Evolutionary conservation across 768 basidiomycete species (phyloP).

Genomic region (Suillus fuscotomentosus): DNA sequence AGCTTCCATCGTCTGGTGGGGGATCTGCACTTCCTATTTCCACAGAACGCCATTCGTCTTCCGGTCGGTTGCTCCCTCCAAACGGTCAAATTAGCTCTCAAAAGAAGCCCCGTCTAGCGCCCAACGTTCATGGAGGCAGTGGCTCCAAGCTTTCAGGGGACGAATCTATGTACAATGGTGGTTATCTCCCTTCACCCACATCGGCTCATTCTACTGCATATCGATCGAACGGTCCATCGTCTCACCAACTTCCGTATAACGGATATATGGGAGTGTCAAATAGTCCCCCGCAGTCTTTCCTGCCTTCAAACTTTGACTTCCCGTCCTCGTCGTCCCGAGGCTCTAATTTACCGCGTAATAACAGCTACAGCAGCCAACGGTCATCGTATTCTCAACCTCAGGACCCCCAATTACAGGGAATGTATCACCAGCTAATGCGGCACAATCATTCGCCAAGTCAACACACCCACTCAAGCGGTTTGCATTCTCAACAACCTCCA

Average conservation of each 20-base stretch:
- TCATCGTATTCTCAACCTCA: conserved; percentile 27
- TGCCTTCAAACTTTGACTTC: conserved; percentile 28
- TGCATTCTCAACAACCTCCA: conserved; percentile 25
- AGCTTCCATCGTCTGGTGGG: conserved; percentile 17
- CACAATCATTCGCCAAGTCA: conserved; percentile 24
- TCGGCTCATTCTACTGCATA: conserved; percentile 26
- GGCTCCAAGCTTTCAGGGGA: conserved; percentile 25
- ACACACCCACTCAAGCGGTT: conserved; percentile 8
- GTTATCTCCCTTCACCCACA: conserved; percentile 32
- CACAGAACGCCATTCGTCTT: conserved; percentile 31
- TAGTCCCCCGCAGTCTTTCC: conserved; percentile 23
- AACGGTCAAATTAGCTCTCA: conserved; percentile 23
- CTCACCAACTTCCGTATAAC: conserved; percentile 26
- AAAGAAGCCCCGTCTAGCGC: conserved; percentile 31
- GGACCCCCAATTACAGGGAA: conserved; percentile 29
- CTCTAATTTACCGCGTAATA: conserved; percentile 17
- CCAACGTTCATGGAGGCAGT: conserved; percentile 18
- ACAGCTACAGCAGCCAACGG: conserved; percentile 25
- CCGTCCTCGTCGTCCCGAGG: conserved; percentile 27
- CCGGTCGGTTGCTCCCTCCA: conserved; percentile 28
- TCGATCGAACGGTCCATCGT: conserved; percentile 26
- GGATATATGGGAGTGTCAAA: conserved; percentile 21
- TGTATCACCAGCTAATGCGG: conserved; percentile 27
- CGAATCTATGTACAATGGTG: conserved; percentile 27
- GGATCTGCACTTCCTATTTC: conserved; percentile 32